phyloP scores from a whole-genome alignment of 2,329 filamentous ascomycete genomes.

The Aspergillus neoniger region DNA sequence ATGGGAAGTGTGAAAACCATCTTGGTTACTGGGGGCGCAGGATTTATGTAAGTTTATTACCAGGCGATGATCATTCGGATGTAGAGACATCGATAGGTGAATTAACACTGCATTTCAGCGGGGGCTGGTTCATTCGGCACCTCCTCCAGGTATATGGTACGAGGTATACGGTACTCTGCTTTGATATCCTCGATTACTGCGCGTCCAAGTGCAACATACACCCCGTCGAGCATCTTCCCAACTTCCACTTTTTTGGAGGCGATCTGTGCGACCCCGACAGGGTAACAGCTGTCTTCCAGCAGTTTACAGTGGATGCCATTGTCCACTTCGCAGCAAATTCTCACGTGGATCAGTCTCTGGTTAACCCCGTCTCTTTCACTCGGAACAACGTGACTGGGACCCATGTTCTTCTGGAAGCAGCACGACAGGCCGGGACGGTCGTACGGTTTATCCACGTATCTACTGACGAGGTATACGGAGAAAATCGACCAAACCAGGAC shows the following conservation, averaged over 20 bases:
- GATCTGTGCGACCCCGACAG: slow-evolving; percentile 72
- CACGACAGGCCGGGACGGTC: slow-evolving; percentile 66
- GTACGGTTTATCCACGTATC: slow-evolving; percentile 78
- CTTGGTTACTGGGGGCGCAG: slow-evolving; percentile 7
- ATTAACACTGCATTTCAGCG: slow-evolving; percentile 33
- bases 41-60: slow-evolving; percentile 7
- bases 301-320: slow-evolving; percentile 74
- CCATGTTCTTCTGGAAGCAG: slow-evolving; percentile 77
- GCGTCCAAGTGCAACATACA: slow-evolving; percentile 70
- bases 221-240: slow-evolving; percentile 62
- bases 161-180: slow-evolving; percentile 73
- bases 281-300: slow-evolving; percentile 70
- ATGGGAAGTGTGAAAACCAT: not conserved
- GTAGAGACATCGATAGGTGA: not conserved
- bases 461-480: slow-evolving; percentile 83
- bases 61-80: not conserved
- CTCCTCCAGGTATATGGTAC: slow-evolving; percentile 71
- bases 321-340: slow-evolving; percentile 86
- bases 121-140: slow-evolving; percentile 80
- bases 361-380: slow-evolving; percentile 79
- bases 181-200: slow-evolving; percentile 84
- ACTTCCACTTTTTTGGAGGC: slow-evolving; percentile 78
- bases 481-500: slow-evolving; percentile 51
- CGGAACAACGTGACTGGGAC: slow-evolving; percentile 81
- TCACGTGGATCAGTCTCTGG: slow-evolving; percentile 79